phyloP scores from a whole-genome alignment of 1,284 basidiomycete species.

The Mycena citricolor region DNA sequence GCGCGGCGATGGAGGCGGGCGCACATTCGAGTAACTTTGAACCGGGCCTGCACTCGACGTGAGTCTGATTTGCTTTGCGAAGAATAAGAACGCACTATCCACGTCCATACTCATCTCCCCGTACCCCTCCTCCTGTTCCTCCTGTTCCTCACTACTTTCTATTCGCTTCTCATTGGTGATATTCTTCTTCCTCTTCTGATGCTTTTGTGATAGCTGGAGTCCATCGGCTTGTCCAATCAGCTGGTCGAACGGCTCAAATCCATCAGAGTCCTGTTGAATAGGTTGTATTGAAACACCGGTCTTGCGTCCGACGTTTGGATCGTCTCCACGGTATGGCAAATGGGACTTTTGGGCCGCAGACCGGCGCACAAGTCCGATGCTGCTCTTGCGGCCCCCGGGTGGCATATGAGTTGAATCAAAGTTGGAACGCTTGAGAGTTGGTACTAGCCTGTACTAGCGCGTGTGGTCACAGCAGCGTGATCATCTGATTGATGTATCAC shows the following conservation, averaged over 20 bases:
- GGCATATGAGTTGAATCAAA: no score
- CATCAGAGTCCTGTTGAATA: constrained; percentile 44
- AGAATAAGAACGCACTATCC: constrained; percentile 45
- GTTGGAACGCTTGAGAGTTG: no score
- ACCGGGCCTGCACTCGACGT: constrained; percentile 52
- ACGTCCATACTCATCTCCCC: constrained; percentile 76
- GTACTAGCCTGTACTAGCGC: no score
- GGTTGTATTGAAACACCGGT: constrained; percentile 10
- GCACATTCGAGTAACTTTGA: constrained; percentile 48
- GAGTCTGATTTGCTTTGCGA: constrained; percentile 16
- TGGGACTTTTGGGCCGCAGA: constrained; percentile 13
- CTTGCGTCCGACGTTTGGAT: constrained; percentile 12
- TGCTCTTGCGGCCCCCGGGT: constrained; percentile 18
- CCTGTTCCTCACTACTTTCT: constrained; percentile 28
- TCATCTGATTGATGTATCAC: no score
- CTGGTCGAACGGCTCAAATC: constrained; percentile 81
- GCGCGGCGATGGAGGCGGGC: constrained; percentile 49
- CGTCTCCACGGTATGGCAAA: constrained; percentile 16
- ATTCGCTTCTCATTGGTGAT: constrained; percentile 3
- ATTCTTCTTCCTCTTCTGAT: constrained; percentile 41
- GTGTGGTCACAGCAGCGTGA: no score
- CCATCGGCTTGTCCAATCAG: constrained; percentile 71
- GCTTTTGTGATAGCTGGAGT: constrained; percentile 48
- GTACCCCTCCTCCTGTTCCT: constrained; percentile 52
- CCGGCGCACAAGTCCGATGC: constrained; percentile 13